A percentile compares a stretch with the other conserved stretches of the same genome.
Evolutionary conservation across 371 early-diverging fungal genomes (phyloP).

Genomic region (Rhizoclosmatium hyalinum): DNA sequence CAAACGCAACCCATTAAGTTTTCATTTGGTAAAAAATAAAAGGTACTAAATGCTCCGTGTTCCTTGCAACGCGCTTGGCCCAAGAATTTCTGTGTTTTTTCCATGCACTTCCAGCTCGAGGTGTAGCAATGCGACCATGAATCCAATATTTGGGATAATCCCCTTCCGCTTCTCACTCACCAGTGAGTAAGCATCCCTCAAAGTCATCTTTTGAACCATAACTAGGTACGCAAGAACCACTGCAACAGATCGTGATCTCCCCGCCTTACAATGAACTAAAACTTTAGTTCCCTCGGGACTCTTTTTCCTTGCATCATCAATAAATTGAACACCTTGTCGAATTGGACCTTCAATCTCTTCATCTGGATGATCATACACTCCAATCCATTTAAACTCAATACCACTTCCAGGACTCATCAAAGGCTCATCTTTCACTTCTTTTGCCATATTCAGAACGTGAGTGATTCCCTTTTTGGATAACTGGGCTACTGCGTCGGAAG

Average conservation of each 20-base stretch:
- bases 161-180: conserved; percentile 74
- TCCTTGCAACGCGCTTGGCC: conserved; percentile 4
- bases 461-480: conserved; percentile 50
- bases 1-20: conserved; percentile 31
- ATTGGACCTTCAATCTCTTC: conserved; percentile 47
- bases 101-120: conserved; percentile 74
- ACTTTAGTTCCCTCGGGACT: conserved; percentile 60
- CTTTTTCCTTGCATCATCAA: conserved; percentile 46
- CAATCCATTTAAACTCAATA: conserved; percentile 44
- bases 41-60: background rate
- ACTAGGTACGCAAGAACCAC: conserved; percentile 81
- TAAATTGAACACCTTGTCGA: conserved; percentile 40
- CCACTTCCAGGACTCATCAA: conserved; percentile 5
- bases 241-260: conserved; percentile 81
- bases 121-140: conserved; percentile 76
- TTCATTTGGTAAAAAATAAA: conserved; percentile 27
- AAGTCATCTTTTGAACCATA: conserved; percentile 68
- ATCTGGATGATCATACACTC: conserved; percentile 49
- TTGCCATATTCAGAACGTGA: conserved; percentile 62
- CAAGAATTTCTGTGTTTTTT: conserved; percentile 20
- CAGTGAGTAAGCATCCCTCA: conserved; percentile 76
- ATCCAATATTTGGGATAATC: conserved; percentile 86
- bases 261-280: conserved; percentile 88
- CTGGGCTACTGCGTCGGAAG: conserved; percentile 39
- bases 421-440: conserved; percentile 42